These are phyloP conservation scores for Chlorella sp. DNA, from an alignment of 139 green algal genomes.

Conservation along the genomic window DNA sequence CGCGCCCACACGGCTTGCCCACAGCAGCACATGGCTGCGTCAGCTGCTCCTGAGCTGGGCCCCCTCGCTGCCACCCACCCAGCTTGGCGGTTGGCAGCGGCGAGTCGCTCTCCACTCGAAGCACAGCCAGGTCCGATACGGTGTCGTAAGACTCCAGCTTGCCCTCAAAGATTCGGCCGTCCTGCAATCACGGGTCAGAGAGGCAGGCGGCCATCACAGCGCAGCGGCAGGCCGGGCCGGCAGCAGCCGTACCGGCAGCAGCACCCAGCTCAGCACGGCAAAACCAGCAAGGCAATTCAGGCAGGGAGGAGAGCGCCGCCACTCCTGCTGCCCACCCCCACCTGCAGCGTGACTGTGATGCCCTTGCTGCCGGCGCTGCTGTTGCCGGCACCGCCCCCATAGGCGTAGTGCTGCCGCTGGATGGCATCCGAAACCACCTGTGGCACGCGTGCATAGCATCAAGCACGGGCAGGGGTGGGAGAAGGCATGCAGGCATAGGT, in stretches of 20 bases:
- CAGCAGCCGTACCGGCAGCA: not conserved
- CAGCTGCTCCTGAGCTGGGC: not conserved
- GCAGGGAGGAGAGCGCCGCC: not conserved
- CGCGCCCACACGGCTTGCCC: not conserved
- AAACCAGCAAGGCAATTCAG: too few relatives aligned
- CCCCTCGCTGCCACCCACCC: constrained; percentile 20
- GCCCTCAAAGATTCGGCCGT: constrained; percentile 79
- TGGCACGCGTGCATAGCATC: too few relatives aligned
- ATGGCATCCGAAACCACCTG: constrained; percentile 62
- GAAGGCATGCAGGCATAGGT: too few relatives aligned
- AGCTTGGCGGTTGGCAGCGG: constrained; percentile 60
- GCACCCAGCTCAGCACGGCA: too few relatives aligned
- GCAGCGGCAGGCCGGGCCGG: too few relatives aligned
- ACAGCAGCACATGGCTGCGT: not conserved
- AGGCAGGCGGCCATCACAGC: too few relatives aligned
- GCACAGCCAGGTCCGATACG: constrained; percentile 71
- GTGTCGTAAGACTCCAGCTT: constrained; percentile 66
- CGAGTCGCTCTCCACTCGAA: constrained; percentile 56
- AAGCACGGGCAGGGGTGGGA: too few relatives aligned
- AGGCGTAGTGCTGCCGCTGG: not conserved
- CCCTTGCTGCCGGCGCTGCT: not conserved
- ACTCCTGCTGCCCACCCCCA: too few relatives aligned
- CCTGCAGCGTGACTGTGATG: constrained; percentile 65
- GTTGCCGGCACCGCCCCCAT: constrained; percentile 6
- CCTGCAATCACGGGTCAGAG: too few relatives aligned